Base-by-base conservation (phyloP, 306 rosid species). In the Biancaea sappan region DNA sequence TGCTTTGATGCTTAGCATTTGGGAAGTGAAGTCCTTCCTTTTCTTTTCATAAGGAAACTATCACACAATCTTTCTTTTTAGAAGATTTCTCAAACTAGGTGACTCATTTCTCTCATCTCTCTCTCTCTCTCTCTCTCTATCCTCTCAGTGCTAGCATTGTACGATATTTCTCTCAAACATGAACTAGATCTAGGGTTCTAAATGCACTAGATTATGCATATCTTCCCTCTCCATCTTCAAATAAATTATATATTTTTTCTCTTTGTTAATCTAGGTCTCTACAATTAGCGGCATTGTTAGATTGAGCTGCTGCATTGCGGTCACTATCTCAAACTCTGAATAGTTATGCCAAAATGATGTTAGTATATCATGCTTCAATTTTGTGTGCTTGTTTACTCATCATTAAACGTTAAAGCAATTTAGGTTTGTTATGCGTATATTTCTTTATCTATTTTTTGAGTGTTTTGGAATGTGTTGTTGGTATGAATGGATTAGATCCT, bases 181-280 rank as follows among this genome's bases (percentile, higher is more conserved):
- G 44, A 15, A 32, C 32, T 76, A 67, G 86, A 85, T 79, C 82
- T 75, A 81, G 80, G 75, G 86, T 61, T 74, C 56, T 46, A 57
- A 13, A 4, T 25, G 37, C 15, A 57, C 41, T 29, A 41, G 61
- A 26, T 54, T 46, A 26, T 59, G 46, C 72, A 21, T 54, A 72
- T 18, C 56, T 10, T 10, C 4, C 3, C 4, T 41, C 34, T 3
- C 7, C 25, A n/a, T 40, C 63, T 54, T 18, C 21, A 5, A 65
- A 15, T 67, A 40, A 21, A 29, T 24, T 22, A 0, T n/a, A 0
- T 56, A 38, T 43, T 2, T 13, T 2, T 57, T 57, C 15, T 28
- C 19, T 37, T 15, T 3, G 32, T 48, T 16, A 15, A 4, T 43
- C 3, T 7, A 19, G 12, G 37, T 43, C 7, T 73, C 8, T 21